phyloP scores from a whole-genome alignment of 179 eudicot genomes.

The Heliamphora pulchella region DNA sequence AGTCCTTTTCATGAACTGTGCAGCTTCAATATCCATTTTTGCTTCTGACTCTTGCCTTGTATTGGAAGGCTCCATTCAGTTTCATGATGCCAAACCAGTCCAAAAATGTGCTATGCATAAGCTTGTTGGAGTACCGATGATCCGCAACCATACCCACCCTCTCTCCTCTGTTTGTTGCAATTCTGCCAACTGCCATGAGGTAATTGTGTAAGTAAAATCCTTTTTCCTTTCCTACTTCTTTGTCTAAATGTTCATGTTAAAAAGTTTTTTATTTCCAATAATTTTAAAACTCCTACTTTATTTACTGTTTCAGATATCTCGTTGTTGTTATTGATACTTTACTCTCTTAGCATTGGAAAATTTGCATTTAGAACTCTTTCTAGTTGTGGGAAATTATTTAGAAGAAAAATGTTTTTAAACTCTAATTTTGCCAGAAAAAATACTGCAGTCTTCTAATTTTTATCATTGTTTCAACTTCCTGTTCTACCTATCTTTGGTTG shows the following conservation, averaged over 20 bases:
- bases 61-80: neutral
- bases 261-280: neutral
- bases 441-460: neutral
- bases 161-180: constrained; percentile 35
- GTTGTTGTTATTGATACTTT: no score
- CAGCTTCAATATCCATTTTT: neutral
- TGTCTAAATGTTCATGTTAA: neutral
- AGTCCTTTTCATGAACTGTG: neutral
- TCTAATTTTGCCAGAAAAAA: neutral
- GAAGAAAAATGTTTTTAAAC: neutral
- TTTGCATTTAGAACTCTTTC: neutral
- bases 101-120: constrained; percentile 45
- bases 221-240: neutral
- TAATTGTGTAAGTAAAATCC: neutral
- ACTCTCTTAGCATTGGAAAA: neutral
- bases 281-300: neutral
- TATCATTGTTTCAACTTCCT: neutral
- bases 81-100: constrained; percentile 57
- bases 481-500: neutral
- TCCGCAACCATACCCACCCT: constrained; percentile 66
- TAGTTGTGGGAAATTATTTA: neutral
- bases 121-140: constrained; percentile 71
- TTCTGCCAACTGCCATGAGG: constrained; percentile 63
- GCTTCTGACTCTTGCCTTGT: neutral
- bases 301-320: neutral